These are phyloP conservation scores for Camellia sinensis DNA, from an alignment of 148 eudicot species.

Conservation along the genomic window DNA sequence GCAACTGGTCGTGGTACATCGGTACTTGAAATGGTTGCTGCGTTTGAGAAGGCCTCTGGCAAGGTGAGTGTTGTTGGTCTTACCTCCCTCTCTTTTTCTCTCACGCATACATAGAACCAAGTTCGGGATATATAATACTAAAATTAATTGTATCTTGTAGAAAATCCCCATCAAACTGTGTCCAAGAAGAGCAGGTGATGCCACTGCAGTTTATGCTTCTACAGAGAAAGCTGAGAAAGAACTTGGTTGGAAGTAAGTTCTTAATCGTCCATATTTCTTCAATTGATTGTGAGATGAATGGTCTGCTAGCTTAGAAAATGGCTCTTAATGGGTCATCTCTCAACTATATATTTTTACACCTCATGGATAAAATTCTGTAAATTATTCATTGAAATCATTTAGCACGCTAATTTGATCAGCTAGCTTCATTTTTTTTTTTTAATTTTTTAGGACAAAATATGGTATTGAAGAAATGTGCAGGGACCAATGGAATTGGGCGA, in stretches of 20 bases:
- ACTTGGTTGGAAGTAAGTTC: slow-evolving; percentile 86
- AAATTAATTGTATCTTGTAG: slow-evolving; percentile 27
- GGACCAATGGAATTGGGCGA: slow-evolving; percentile 95
- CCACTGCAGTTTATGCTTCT: slow-evolving; percentile 71
- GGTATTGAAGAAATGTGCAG: slow-evolving; percentile 81
- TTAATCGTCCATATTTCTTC: neutral
- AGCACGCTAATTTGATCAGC: too few species aligned
- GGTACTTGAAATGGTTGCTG: slow-evolving; percentile 85
- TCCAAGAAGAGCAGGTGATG: slow-evolving; percentile 85
- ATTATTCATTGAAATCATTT: too few species aligned
- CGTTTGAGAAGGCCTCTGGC: slow-evolving; percentile 82
- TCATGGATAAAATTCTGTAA: too few species aligned
- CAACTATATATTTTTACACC: too few species aligned
- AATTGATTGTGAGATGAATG: neutral
- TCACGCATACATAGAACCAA: neutral
- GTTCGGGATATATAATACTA: neutral
- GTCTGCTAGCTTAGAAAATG: neutral
- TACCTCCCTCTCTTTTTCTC: neutral
- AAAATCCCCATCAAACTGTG: slow-evolving; percentile 76
- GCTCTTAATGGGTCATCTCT: too few species aligned
- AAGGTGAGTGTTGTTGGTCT: slow-evolving; percentile 41
- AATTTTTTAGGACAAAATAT: slow-evolving; percentile 65
- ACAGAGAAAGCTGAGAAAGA: slow-evolving; percentile 77
- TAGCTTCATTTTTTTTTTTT: neutral
- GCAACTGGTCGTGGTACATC: slow-evolving; percentile 85